Evolutionary conservation across 495 filamentous ascomycete genomes (phyloP).

Genomic region (Thermochaetoides thermophila): DNA sequence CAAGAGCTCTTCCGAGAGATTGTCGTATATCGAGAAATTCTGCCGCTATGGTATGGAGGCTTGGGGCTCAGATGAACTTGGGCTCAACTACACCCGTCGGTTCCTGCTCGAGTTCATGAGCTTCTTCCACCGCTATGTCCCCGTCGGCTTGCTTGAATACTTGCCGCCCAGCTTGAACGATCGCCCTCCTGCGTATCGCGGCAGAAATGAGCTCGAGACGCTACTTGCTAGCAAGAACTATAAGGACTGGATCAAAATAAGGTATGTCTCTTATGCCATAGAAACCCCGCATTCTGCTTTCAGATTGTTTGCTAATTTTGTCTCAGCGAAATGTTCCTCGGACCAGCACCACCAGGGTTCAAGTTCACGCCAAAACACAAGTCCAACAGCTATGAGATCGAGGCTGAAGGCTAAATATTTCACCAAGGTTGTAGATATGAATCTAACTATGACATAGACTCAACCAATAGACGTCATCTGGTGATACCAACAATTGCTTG

Average conservation of each 20-base stretch:
- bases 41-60: constrained; percentile 77
- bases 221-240: constrained; percentile 78
- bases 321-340: constrained; percentile 87
- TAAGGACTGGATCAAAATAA: constrained; percentile 97
- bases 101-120: constrained; percentile 93
- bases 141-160: constrained; percentile 73
- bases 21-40: constrained; percentile 77
- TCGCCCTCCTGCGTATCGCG: constrained; percentile 66
- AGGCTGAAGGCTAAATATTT: constrained; percentile 43
- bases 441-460: too few relatives aligned
- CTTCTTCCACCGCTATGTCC: constrained; percentile 82
- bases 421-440: too few relatives aligned
- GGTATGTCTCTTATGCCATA: constrained; percentile 47
- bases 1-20: constrained; percentile 76
- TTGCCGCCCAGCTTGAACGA: constrained; percentile 79
- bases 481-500: too few relatives aligned
- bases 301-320: constrained; percentile 1
- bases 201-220: constrained; percentile 82
- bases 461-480: too few relatives aligned
- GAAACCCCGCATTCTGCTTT: too few relatives aligned
- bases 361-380: constrained; percentile 98
- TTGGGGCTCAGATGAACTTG: constrained; percentile 91
- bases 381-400: constrained; percentile 61
- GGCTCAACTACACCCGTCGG: constrained; percentile 70
- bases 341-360: constrained; percentile 77